Percentiles rank a stretch among this genome's conserved stretches.
Conservation (phyloP, 2,329 filamentous ascomycete genomes). For the Diaporthe capsici region DNA sequence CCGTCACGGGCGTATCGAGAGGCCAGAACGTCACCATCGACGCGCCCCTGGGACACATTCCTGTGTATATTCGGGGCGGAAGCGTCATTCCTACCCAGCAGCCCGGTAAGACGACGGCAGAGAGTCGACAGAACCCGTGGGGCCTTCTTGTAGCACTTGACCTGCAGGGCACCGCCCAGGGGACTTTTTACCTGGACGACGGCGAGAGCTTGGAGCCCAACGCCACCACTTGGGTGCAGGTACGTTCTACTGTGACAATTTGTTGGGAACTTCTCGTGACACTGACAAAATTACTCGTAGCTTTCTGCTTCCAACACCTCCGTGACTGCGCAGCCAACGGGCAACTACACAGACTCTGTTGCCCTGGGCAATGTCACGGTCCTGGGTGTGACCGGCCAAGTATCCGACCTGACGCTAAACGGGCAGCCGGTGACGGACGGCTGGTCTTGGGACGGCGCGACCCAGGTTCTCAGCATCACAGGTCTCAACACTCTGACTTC, state of each 20-base stretch:
- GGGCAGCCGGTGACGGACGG: constrained; percentile 56
- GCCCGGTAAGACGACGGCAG: constrained; percentile 75
- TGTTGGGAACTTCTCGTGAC: background rate
- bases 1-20: constrained; percentile 55
- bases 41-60: constrained; percentile 75
- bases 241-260: constrained; percentile 46
- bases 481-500: constrained; percentile 63
- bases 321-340: constrained; percentile 63
- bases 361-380: constrained; percentile 74
- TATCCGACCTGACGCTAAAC: constrained; percentile 66
- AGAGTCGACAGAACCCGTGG: constrained; percentile 76
- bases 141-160: constrained; percentile 75
- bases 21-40: constrained; percentile 58
- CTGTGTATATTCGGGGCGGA: constrained; percentile 79
- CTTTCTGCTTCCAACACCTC: constrained; percentile 59
- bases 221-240: constrained; percentile 67
- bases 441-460: constrained; percentile 64
- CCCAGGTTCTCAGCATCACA: constrained; percentile 63
- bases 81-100: constrained; percentile 77
- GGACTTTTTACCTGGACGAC: constrained; percentile 80
- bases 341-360: constrained; percentile 69
- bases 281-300: constrained; percentile 43
- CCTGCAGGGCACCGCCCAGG: constrained; percentile 67
- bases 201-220: constrained; percentile 75
- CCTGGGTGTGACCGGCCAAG: constrained; percentile 63